Base-by-base conservation (phyloP, 2,329 filamentous ascomycete genomes). In the Mycosphaerella sp. region DNA sequence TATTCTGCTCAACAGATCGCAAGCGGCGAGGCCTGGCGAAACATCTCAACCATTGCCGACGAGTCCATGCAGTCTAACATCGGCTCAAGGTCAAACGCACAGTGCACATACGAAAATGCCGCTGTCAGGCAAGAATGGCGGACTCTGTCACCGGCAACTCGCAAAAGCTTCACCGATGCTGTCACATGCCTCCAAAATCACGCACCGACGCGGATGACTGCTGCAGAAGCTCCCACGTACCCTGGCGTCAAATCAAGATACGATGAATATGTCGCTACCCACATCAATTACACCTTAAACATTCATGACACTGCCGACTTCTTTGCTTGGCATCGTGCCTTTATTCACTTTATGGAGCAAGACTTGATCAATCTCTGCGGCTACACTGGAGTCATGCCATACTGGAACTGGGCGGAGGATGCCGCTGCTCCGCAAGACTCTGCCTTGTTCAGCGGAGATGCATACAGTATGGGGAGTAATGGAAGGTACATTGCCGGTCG, bases 401-500 rank as follows among this genome's bases (percentile, higher is more conserved):
- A 65, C 57, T 67, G 66, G 65, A 64, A 67, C 45, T 69, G 66
- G 65, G 62, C 66, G 14, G 48, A 59, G 9, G 64, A 68, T 42
- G 62, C 59, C 26, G 56, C 68, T 23, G 58, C 23, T 70, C 80
- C 56, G 21, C 61, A 59, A 53, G 45, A 56, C 72, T 74, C 51
- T 0, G 76, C 78, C 11, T 64, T 81, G 46, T 81, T 83, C 56
- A 78, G 80, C 59, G 80, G 80, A 46, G 76, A 74, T 57, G 73
- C 72, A 26, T 77, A 74, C 47, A 70, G 73, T 53, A 61, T 69
- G 57, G 64, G 66, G 21, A 54, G 61, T 56, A 68, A 69, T 38
- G 67, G 67, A 44, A 52, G 56, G 21, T 67, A 59, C 58, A 60
- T 67, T 29, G 34, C 62, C 32, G 59, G 61, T 48, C 61, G 64